Evolutionary conservation across 2,329 filamentous ascomycete genomes (phyloP).

Genomic region (Hypocreales sp.): DNA sequence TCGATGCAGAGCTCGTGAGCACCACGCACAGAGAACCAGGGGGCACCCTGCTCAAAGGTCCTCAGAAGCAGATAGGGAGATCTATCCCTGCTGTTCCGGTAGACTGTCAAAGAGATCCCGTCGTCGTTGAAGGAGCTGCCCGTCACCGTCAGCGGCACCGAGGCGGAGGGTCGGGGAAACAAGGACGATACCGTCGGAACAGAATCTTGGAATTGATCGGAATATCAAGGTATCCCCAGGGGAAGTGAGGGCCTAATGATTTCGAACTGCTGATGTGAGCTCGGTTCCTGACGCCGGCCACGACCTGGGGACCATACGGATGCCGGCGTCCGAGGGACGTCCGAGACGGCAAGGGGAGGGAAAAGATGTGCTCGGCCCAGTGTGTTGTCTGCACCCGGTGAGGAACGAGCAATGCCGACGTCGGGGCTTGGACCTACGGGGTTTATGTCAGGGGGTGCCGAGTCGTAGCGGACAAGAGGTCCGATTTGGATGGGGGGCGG

Average conservation of each 20-base stretch:
- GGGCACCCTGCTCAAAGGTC: constrained; percentile 20
- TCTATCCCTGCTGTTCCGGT: constrained; percentile 25
- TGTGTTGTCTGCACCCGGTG: constrained; percentile 27
- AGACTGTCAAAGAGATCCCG: constrained; percentile 36
- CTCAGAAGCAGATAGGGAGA: constrained; percentile 32
- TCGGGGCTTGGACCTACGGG: constrained; percentile 9
- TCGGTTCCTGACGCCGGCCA: too few species aligned
- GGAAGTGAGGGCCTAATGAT: constrained; percentile 28
- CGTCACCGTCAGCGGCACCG: too few species aligned
- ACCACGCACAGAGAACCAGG: constrained; percentile 33
- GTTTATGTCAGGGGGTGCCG: constrained; percentile 7
- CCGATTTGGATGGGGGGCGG: constrained; percentile 20
- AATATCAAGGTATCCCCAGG: constrained; percentile 26
- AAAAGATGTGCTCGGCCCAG: constrained; percentile 48
- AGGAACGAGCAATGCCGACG: not conserved
- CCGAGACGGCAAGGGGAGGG: constrained; percentile 32
- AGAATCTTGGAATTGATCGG: constrained; percentile 32
- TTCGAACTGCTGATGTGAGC: constrained; percentile 20
- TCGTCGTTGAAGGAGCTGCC: constrained; percentile 38
- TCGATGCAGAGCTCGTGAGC: constrained; percentile 38
- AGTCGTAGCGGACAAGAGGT: constrained; percentile 16
- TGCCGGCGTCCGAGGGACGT: constrained; percentile 29
- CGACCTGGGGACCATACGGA: constrained; percentile 1
- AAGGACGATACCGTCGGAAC: constrained; percentile 31
- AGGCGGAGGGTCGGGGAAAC: too few species aligned